Evolutionary conservation across 2,329 filamentous ascomycete genomes (phyloP), one percentile per base, ranked within the genome.

Genomic region (Colletotrichum lentis): DNA sequence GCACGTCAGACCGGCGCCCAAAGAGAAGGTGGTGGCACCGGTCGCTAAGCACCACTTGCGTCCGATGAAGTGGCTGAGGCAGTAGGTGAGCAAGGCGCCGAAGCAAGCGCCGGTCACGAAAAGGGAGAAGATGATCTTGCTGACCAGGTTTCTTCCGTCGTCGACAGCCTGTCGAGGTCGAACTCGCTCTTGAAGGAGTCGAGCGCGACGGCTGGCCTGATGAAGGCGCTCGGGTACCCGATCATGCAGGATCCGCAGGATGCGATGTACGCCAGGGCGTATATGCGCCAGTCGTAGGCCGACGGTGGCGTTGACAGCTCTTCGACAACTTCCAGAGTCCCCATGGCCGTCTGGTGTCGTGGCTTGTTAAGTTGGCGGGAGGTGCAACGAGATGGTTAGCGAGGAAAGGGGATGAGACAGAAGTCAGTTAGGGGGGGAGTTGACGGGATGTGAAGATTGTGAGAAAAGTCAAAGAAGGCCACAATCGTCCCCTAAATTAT

Each of bases 101-200:
- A 91, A 91, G 77, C 91, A 91, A 24, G 89, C 89, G 60, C 89
- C 89, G 11, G 89, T 89, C 74, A 91, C 89, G 76, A 90, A 91
- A 53, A 86, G 83, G 11, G 86, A 90, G 46, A 90, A 88, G 57
- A 91, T 90, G 71, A 90, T 91, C 66, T 86, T 81, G 72, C 84
- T 88, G 50, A 88, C 80, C 8, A 88, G 73, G 67, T 85, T 82
- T 8, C 84, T 41, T 85, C 72, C 0, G 74, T 70, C 0, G 73
- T 70, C 2, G 74, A 76, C 76, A 85, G 81, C 0, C 79, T 70
- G 3, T 78, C 78, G 68, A 91, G 86, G 1, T 79, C 76, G 73
- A 91, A 92, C 70, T 90, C 88, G 8, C 80, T 73, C 67, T 82
- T 81, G 77, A 91, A 91, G 0, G 88, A 87, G 3, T 82, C 77